phyloP scores from a whole-genome alignment of 1,139 yeast genomes.

The Arxiozyma slooffiae region DNA sequence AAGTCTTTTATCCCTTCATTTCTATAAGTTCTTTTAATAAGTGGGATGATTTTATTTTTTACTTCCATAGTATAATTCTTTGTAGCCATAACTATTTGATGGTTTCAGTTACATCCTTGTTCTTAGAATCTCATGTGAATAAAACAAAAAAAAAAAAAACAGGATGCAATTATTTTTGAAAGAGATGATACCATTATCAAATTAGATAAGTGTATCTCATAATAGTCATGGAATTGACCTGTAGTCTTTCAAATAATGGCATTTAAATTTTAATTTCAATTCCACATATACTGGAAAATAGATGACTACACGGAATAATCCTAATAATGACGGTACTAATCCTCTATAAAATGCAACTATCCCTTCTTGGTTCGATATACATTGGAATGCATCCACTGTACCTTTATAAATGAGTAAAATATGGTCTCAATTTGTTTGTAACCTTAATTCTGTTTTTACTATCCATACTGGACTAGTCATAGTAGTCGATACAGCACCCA shows the following conservation, averaged over 20 bases:
- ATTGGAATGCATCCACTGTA: constrained; percentile 71
- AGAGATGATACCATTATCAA: constrained; percentile 65
- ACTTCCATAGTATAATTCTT: constrained; percentile 19
- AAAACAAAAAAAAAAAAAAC: constrained; percentile 82
- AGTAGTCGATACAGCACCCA: constrained; percentile 78
- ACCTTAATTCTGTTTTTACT: constrained; percentile 80
- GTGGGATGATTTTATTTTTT: constrained; percentile 33
- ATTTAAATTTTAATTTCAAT: constrained; percentile 45
- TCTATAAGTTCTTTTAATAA: constrained; percentile 45
- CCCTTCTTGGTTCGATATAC: constrained; percentile 77
- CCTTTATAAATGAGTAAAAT: constrained; percentile 51
- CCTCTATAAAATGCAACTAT: constrained; percentile 80
- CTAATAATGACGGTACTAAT: constrained; percentile 79
- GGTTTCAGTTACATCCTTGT: constrained; percentile 68
- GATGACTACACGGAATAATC: constrained; percentile 86
- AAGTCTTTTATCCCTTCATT: constrained; percentile 77
- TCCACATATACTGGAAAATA: constrained; percentile 95
- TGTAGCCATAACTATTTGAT: background rate
- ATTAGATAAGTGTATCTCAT: constrained; percentile 32
- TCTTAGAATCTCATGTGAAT: constrained; percentile 92
- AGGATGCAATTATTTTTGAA: constrained; percentile 83
- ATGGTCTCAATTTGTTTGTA: constrained; percentile 44
- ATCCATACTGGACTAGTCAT: constrained; percentile 73
- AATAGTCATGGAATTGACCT: constrained; percentile 20
- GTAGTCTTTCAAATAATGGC: constrained; percentile 16